phyloP scores from a whole-genome alignment of 257 asterid genomes.

The Agastache rugosa region DNA sequence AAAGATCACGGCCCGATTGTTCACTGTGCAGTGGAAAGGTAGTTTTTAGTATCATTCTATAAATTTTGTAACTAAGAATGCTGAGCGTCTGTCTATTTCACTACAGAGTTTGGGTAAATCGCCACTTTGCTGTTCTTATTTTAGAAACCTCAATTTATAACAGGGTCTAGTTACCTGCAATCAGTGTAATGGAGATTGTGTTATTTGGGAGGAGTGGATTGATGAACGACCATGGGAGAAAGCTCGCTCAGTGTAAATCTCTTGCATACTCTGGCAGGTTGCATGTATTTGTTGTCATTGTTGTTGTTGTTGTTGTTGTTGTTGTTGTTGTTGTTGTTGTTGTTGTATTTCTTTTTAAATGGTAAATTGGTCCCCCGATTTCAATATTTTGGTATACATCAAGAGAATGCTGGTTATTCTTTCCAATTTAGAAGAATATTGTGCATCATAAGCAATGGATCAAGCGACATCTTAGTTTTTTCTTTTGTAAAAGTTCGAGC shows the following conservation, averaged over 20 bases:
- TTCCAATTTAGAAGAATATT: not conserved
- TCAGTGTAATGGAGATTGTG: slow-evolving; percentile 92
- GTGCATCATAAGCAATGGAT: not conserved
- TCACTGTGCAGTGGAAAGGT: slow-evolving; percentile 84
- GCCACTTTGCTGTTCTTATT: not conserved
- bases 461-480: not conserved
- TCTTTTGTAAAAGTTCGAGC: not conserved
- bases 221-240: slow-evolving; percentile 97
- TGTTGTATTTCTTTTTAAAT: not conserved
- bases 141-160: slow-evolving; percentile 4
- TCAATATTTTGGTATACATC: not conserved
- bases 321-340: not conserved
- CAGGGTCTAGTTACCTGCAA: slow-evolving; percentile 80
- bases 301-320: not conserved
- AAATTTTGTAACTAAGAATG: slow-evolving; percentile 6
- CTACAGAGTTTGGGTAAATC: slow-evolving; percentile 13
- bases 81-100: not conserved
- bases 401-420: not conserved
- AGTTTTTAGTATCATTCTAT: not conserved
- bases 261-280: slow-evolving; percentile 23
- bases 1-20: slow-evolving; percentile 89
- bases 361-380: not conserved
- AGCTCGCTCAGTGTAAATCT: slow-evolving; percentile 76
- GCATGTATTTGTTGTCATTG: not conserved
- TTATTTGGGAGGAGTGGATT: slow-evolving; percentile 94